Evolutionary conservation across 352 stramenopile species (phyloP), one percentile per base, ranked within the genome.

Genomic region (Phytophthora sp.): DNA sequence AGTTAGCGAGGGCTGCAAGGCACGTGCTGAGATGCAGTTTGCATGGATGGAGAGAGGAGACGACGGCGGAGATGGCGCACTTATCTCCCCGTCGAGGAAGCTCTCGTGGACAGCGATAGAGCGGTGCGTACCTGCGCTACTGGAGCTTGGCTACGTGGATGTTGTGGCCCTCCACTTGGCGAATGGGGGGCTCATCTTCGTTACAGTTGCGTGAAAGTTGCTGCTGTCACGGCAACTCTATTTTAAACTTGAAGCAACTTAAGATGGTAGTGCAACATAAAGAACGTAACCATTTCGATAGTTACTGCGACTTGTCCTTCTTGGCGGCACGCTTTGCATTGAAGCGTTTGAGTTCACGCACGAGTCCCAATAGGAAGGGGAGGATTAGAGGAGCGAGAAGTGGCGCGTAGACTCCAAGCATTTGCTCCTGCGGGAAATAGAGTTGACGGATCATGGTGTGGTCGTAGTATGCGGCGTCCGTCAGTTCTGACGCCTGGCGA

Each of bases 401-500:
- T 30, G 80, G 80, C 7, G 78, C 77, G 46, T 88, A 89, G 10
- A 89, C 80, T 2, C 77, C 80, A 20, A 87, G 52, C 72, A 89
- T 86, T 20, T 89, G 77, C 45, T 87, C 80, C 63, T 89, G 76
- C 6, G 80, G 80, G 48, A 89, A 89, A 53, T 89, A 89, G 28
- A 89, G 66, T 51, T 89, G 80, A 2, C 77, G 80, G 58, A 87
- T 87, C 80, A 89, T 89, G 23, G 80, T 88, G 59, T 82, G 78
- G 56, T 89, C 80, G 44, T 83, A 87, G 58, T 89, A 87, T 35
- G 78, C 80, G 4, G 71, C 67, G 43, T 89, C 70, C 5, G 80
- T 74, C 13, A 87, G 63, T 8, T 82, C 66, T 5, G 72, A 72
- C 5, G 79, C 79, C 53, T 85, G 53, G 31, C 79, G 77, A 45